A percentile compares a stretch with the other conserved stretches of the same genome.
phyloP scores from a whole-genome alignment of 2,329 filamentous ascomycete species.

The Claviceps quebecensis region DNA sequence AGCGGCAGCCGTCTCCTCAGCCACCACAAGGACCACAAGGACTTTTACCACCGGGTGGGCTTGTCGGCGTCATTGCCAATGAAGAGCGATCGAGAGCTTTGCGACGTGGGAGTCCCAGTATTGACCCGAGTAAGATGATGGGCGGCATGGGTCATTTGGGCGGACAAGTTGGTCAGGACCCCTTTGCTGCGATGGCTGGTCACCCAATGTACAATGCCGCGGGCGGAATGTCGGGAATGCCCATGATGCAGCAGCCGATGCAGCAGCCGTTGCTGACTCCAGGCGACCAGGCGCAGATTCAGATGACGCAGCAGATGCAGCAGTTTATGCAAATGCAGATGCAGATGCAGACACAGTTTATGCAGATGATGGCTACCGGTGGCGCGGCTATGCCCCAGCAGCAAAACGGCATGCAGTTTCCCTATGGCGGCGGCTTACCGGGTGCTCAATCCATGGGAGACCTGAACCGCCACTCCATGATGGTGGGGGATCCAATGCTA shows the following conservation, averaged over 20 bases:
- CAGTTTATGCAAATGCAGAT: slow-evolving; percentile 79
- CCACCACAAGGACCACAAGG: slow-evolving; percentile 19
- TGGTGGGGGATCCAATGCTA: slow-evolving; percentile 29
- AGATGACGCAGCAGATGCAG: slow-evolving; percentile 72
- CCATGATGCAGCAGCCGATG: slow-evolving; percentile 23
- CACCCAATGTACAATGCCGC: slow-evolving; percentile 25
- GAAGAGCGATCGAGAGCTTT: slow-evolving; percentile 70
- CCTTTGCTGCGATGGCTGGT: slow-evolving; percentile 32
- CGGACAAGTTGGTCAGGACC: slow-evolving; percentile 30
- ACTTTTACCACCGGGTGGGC: slow-evolving; percentile 52
- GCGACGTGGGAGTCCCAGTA: slow-evolving; percentile 63
- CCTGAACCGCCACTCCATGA: slow-evolving; percentile 30
- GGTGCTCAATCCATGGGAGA: slow-evolving; percentile 30
- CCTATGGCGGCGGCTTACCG: slow-evolving; percentile 14
- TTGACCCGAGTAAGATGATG: slow-evolving; percentile 31
- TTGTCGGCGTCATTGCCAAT: slow-evolving; percentile 76
- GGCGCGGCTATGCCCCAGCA: slow-evolving; percentile 18
- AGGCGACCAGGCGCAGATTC: slow-evolving; percentile 60
- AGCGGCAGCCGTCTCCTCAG: slow-evolving; percentile 21
- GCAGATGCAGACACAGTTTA: slow-evolving; percentile 56
- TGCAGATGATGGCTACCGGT: slow-evolving; percentile 59
- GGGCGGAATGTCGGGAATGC: slow-evolving; percentile 12
- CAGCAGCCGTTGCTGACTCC: slow-evolving; percentile 36
- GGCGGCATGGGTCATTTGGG: slow-evolving; percentile 21
- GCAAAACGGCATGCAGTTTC: slow-evolving; percentile 14